phyloP scores from a whole-genome alignment of 495 filamentous ascomycete genomes.

The Annulohypoxylon moriforme region DNA sequence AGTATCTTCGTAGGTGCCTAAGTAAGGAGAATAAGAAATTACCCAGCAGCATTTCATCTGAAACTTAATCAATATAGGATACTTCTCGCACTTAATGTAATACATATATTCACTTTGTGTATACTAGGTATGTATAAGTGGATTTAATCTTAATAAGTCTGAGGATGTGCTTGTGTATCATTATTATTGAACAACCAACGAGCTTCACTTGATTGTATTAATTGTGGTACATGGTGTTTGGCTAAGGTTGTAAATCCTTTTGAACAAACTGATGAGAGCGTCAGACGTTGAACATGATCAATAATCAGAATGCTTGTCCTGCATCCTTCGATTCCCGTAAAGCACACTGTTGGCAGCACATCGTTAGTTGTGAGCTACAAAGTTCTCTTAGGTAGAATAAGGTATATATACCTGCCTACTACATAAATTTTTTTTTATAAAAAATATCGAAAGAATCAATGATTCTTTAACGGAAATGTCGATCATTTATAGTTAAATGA shows the following conservation, averaged over 20 bases:
- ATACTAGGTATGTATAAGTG: too few relatives aligned
- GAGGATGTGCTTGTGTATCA: conserved; percentile 21
- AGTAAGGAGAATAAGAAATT: too few relatives aligned
- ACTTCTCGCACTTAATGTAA: too few relatives aligned
- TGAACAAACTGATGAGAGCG: background rate
- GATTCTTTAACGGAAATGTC: conserved; percentile 20
- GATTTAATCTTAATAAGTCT: conserved; percentile 11
- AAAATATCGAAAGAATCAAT: background rate
- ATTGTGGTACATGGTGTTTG: background rate
- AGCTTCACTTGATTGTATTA: background rate
- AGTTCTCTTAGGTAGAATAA: too few relatives aligned
- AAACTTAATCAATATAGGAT: background rate
- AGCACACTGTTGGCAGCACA: conserved; percentile 12
- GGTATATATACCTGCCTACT: too few relatives aligned
- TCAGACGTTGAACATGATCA: background rate
- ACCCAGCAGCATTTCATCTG: background rate
- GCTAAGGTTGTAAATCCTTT: background rate
- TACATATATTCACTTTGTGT: too few relatives aligned
- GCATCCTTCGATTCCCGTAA: conserved; percentile 2
- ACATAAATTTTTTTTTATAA: too few relatives aligned
- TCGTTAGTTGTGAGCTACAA: too few relatives aligned
- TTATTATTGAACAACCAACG: conserved; percentile 2
- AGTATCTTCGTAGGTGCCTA: too few relatives aligned
- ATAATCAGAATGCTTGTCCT: background rate
- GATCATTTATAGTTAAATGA: conserved; percentile 2